phyloP scores from a whole-genome alignment of 305 asterid species.

The Fraxinus latifolia region DNA sequence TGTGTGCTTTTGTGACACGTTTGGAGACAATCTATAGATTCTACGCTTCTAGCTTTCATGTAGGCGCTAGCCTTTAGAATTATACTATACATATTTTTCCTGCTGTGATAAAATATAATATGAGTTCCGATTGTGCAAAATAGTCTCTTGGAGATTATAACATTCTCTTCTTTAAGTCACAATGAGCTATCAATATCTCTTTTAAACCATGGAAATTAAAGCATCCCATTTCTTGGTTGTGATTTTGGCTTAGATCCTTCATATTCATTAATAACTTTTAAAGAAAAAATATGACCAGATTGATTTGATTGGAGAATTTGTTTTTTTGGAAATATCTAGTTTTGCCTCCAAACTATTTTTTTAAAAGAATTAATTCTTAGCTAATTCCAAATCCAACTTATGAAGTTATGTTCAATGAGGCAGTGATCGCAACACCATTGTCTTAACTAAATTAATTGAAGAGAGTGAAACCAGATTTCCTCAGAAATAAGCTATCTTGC shows the following conservation, averaged over 20 bases:
- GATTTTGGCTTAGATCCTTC: not conserved
- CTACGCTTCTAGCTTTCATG: not conserved
- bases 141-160: not conserved
- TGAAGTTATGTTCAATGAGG: not conserved
- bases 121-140: not conserved
- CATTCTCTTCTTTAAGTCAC: not conserved
- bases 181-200: not conserved
- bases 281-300: not conserved
- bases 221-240: not conserved
- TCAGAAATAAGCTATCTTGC: not conserved
- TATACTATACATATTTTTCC: not conserved
- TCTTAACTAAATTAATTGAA: not conserved
- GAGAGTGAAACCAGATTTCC: not conserved
- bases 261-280: not conserved
- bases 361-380: not conserved
- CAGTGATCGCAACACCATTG: not conserved
- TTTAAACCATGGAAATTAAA: not conserved
- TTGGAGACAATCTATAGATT: not conserved
- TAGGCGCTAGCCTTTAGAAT: not conserved
- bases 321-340: not conserved
- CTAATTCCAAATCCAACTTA: not conserved
- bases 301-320: not conserved
- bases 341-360: not conserved
- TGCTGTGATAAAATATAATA: not conserved
- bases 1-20: not conserved